Evolutionary conservation across 1,284 basidiomycete species (phyloP), one percentile per base, ranked within the genome.

Genomic region (Bjerkandera adusta): DNA sequence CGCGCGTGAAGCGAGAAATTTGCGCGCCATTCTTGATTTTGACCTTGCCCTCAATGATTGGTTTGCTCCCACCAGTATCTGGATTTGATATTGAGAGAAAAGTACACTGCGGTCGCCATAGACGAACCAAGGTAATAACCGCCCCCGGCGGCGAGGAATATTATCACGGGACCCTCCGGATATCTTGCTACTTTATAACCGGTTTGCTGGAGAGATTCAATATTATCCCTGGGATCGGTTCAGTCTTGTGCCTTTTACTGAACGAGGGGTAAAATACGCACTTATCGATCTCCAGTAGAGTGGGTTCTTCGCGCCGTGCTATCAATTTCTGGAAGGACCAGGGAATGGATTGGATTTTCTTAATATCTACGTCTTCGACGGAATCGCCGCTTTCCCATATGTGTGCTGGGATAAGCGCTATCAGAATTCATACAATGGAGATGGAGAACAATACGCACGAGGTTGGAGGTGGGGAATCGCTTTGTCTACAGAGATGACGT

Each of bases 21-120:
- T 72, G 67, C 36, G 70, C 73, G 43, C 83, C 82, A 55, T 74
- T 81, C 65, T 89, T 86, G 39, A 90, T 66, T 61, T 87, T 87
- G 66, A 91, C 87, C 57, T 84, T 81, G 24, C 81, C 79, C 47
- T 87, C 81, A 22, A 79, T 72, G 54, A 90, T 78, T 47, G 79
- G 63, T 58, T 83, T 74, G 48, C 78, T 80, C 18, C 75, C 80
- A 45, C 85, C 88, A 29, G 77, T 76, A 50, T 87, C 83, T 67
- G 51, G n/a, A n/a, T n/a, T n/a, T n/a, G n/a, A n/a, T n/a, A n/a
- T n/a, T n/a, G n/a, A n/a, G n/a, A n/a, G n/a, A n/a, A n/a, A n/a
- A n/a, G n/a, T n/a, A n/a, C n/a, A 8, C 8, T 10, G 8, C 10
- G 18, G n/a, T n/a, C n/a, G n/a, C n/a, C 18, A 20, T 22, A 36